These are phyloP conservation scores for Colletotrichum incanum DNA, from an alignment of 2,329 filamentous ascomycete genomes.

Conservation along the genomic window DNA sequence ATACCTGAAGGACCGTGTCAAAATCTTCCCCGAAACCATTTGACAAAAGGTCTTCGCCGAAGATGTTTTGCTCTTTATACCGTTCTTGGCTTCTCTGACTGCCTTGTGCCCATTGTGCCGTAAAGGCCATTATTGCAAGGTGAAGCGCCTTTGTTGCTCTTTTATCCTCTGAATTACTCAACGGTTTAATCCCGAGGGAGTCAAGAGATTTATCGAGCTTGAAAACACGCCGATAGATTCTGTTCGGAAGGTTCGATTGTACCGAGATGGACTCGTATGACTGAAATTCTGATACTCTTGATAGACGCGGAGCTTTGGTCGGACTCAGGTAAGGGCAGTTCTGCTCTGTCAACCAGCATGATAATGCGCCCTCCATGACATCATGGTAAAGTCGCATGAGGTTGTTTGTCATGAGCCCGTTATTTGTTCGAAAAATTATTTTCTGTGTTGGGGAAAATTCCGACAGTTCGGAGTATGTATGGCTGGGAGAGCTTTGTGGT, in stretches of 20 bases:
- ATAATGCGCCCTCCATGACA: constrained; percentile 67
- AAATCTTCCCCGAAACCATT: constrained; percentile 53
- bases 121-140: constrained; percentile 66
- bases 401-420: constrained; percentile 57
- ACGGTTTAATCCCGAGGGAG: constrained; percentile 55
- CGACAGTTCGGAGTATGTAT: constrained; percentile 16
- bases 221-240: constrained; percentile 65
- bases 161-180: constrained; percentile 60
- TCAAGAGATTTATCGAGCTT: constrained; percentile 63
- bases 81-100: constrained; percentile 47
- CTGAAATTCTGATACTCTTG: constrained; percentile 54
- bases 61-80: constrained; percentile 27
- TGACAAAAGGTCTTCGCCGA: constrained; percentile 34
- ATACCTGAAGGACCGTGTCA: constrained; percentile 54
- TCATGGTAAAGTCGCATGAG: constrained; percentile 68
- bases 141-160: constrained; percentile 63
- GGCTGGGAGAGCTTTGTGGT: not conserved
- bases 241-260: constrained; percentile 51
- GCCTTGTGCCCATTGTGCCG: constrained; percentile 65
- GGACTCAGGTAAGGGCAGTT: constrained; percentile 63
- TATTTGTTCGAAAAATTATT: constrained; percentile 51
- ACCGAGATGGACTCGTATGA: no score
- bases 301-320: not conserved
- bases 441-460: constrained; percentile 42
- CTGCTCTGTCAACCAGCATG: constrained; percentile 68